A percentile compares a stretch with the other conserved stretches of the same genome.
These are phyloP conservation scores for Phytophthora hybrid DNA, from an alignment of 352 stramenopile genomes.

Conservation along the genomic window DNA sequence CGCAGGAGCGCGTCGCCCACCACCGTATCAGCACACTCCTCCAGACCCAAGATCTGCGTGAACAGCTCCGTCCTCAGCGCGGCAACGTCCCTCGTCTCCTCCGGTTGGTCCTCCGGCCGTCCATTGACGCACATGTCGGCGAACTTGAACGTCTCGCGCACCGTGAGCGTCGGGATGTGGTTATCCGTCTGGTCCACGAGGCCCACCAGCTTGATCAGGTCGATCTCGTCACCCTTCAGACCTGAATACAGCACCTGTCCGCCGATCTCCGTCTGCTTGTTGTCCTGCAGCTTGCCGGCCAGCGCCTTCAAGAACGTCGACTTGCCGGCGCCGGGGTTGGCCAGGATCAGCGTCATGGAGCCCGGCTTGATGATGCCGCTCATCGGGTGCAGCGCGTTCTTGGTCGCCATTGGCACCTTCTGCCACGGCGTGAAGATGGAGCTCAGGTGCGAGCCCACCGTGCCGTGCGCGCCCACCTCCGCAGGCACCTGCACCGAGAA, in stretches of 20 bases:
- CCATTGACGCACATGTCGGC: slow-evolving; percentile 92
- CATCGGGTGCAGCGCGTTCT: slow-evolving; percentile 71
- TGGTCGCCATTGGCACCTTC: slow-evolving; percentile 45
- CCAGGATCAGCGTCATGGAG: slow-evolving; percentile 40
- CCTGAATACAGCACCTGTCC: slow-evolving; percentile 63
- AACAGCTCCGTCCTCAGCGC: slow-evolving; percentile 78
- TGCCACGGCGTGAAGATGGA: slow-evolving; percentile 63
- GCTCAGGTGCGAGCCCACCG: slow-evolving; percentile 59
- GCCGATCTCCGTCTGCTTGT: slow-evolving; percentile 36
- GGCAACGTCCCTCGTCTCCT: slow-evolving; percentile 79
- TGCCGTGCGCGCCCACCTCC: slow-evolving; percentile 47
- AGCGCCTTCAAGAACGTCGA: slow-evolving; percentile 75
- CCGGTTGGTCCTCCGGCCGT: slow-evolving; percentile 55
- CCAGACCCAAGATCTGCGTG: slow-evolving; percentile 86
- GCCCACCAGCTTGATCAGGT: slow-evolving; percentile 69
- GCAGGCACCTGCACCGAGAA: slow-evolving; percentile 69
- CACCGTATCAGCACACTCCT: slow-evolving; percentile 91
- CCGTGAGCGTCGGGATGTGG: slow-evolving; percentile 61
- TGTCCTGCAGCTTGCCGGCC: slow-evolving; percentile 66
- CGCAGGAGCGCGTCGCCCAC: slow-evolving; percentile 89
- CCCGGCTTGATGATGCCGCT: slow-evolving; percentile 66
- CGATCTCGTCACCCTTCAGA: slow-evolving; percentile 50
- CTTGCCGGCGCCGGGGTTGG: slow-evolving; percentile 66
- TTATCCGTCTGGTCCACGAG: slow-evolving; percentile 84
- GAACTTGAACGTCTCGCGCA: slow-evolving; percentile 89